Evolutionary conservation across 257 asterid genomes (phyloP).

Genomic region (Fraxinus quadrangulata): DNA sequence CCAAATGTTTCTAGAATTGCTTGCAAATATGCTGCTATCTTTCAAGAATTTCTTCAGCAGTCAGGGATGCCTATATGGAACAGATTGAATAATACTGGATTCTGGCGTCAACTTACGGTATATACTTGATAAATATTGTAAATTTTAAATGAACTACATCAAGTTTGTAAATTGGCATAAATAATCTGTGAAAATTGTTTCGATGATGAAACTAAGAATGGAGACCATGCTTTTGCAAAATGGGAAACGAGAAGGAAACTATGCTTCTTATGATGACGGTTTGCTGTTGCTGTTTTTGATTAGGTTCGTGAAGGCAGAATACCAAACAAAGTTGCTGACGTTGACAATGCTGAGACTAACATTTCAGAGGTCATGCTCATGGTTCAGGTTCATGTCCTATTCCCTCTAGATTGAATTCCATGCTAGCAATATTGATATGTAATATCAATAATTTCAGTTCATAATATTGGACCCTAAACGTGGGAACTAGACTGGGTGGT

Average conservation of each 20-base stretch:
- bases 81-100: constrained; percentile 89
- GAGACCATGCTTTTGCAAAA: constrained; percentile 1
- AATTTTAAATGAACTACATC: constrained; percentile 5
- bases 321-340: constrained; percentile 43
- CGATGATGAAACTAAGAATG: constrained; percentile 6
- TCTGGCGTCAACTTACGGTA: constrained; percentile 99
- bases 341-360: constrained; percentile 44
- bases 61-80: constrained; percentile 83
- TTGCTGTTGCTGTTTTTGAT: constrained; percentile 22
- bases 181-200: constrained; percentile 10
- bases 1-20: constrained; percentile 81
- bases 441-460: constrained; percentile 11
- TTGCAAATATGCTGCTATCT: constrained; percentile 70
- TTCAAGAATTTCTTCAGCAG: constrained; percentile 77
- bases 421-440: constrained; percentile 15
- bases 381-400: constrained; percentile 69
- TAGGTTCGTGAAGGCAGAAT: constrained; percentile 97
- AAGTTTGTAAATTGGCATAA: constrained; percentile 14
- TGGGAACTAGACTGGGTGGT: constrained; percentile 24
- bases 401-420: constrained; percentile 16
- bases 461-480: constrained; percentile 4
- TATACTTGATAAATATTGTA: constrained; percentile 21
- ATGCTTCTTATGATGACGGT: constrained; percentile 20
- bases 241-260: constrained; percentile 4
- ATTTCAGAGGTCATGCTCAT: constrained; percentile 88